Evolutionary conservation across 1,284 basidiomycete species (phyloP), one percentile per base, ranked within the genome.

Genomic region (Anthracocystis walkeri): DNA sequence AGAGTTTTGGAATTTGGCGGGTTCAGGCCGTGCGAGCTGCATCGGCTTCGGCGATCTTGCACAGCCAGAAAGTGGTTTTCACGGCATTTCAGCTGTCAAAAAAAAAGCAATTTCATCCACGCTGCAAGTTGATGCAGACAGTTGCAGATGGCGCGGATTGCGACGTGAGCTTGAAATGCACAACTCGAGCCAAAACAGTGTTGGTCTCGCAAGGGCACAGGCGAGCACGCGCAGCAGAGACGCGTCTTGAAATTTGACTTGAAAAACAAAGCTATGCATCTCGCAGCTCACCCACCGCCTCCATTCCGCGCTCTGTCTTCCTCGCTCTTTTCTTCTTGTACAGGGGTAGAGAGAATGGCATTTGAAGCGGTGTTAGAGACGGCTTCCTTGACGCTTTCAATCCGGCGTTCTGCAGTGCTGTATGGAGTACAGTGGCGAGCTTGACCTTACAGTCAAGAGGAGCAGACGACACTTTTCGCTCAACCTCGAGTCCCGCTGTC

Each of bases 31-130:
- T 21, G 35, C 35, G 35, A 33, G 48, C n/a, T 42, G 54, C 58
- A 35, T 61, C 56, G 57, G 66, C 66, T 69, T 69, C 66, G 66
- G 60, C 66, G 66, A 69, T 56, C 56, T 52, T 53, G 52, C 25
- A 38, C 45, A 49, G 35, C 46, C 50, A 38, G 29, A 11, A 18
- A 10, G 23, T 0, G 7, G n/a, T 16, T 11, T 27, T 33, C n/a
- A 18, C n/a, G 33, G 42, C 54, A 45, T 23, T 56, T 27, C 46
- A 29, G 20, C 53, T 23, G 41, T 55, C n/a, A 14, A 18, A 10
- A n/a, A 7, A 14, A 20, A 12, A 27, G 23, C 23, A 7, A n/a
- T 11, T 5, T 51, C 8, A 5, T 40, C 51, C 18, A 33, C 14
- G 27, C 59, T 59, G 46, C 27, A 38, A 29, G 21, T 2, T 20